Conservation (phyloP, 2,329 filamentous ascomycete species). For the Aspergillus amoenus region DNA sequence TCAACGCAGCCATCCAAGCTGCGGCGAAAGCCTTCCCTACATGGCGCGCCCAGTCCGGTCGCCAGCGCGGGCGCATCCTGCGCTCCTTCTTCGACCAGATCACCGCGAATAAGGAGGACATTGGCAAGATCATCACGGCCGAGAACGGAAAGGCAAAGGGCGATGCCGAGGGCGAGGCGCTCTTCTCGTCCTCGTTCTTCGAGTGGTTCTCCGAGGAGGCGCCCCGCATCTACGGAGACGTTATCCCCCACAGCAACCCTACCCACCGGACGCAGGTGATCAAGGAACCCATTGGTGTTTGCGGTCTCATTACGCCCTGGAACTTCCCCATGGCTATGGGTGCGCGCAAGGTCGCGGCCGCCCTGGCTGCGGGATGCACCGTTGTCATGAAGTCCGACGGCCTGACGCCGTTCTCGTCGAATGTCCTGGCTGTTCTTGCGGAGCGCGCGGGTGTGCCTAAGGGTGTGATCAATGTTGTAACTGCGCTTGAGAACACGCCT, state of each 20-base stretch:
- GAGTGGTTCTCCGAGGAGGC: constrained; percentile 63
- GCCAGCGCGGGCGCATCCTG: constrained; percentile 58
- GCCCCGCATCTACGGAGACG: constrained; percentile 54
- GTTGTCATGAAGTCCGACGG: constrained; percentile 85
- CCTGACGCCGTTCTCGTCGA: constrained; percentile 83
- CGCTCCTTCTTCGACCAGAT: constrained; percentile 64
- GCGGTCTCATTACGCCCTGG: constrained; percentile 65
- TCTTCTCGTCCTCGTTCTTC: constrained; percentile 52
- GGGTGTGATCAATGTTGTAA: constrained; percentile 83
- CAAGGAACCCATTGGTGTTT: constrained; percentile 61
- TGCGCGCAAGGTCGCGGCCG: constrained; percentile 49
- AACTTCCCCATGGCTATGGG: constrained; percentile 56
- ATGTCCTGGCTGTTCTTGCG: constrained; percentile 78
- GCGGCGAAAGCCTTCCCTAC: constrained; percentile 66
- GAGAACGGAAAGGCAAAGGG: constrained; percentile 61
- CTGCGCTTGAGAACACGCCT: constrained; percentile 71
- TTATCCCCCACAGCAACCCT: constrained; percentile 55
- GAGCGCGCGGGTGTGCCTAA: constrained; percentile 76
- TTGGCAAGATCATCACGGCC: constrained; percentile 12
- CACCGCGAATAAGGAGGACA: constrained; percentile 61
- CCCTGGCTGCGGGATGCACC: constrained; percentile 83
- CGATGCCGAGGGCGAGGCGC: constrained; percentile 51
- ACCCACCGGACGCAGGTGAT: constrained; percentile 41
- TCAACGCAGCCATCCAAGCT: constrained; percentile 72
- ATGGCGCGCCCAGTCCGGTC: constrained; percentile 58